These are phyloP conservation scores for Pichia sp. DNA, from an alignment of 1,139 yeast species.

Conservation along the genomic window DNA sequence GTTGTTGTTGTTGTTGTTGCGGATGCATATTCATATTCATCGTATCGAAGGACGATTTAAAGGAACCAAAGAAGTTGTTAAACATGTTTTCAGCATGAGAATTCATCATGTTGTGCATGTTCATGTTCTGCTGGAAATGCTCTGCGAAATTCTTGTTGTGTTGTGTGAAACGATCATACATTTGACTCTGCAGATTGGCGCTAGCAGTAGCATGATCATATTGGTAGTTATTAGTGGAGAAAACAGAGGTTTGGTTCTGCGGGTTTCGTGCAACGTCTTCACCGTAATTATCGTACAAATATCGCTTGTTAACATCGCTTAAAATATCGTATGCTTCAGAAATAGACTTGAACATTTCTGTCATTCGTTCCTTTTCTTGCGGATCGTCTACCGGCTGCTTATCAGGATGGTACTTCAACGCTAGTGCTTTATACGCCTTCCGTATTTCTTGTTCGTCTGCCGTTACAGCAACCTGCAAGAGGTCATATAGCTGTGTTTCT, in stretches of 20 bases:
- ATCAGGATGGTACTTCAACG: constrained; percentile 57
- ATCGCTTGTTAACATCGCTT: constrained; percentile 45
- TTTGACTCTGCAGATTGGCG: background rate
- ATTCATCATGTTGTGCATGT: constrained; percentile 1
- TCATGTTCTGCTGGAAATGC: background rate
- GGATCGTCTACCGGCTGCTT: constrained; percentile 46
- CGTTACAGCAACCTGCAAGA: constrained; percentile 44
- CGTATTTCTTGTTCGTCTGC: constrained; percentile 47
- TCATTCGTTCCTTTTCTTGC: constrained; percentile 51
- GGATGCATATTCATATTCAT: background rate
- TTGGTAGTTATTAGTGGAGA: constrained; percentile 13
- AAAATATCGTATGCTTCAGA: constrained; percentile 53
- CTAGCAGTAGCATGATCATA: constrained; percentile 3
- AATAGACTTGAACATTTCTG: constrained; percentile 45
- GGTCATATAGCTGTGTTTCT: constrained; percentile 42
- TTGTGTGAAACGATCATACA: background rate
- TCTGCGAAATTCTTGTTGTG: background rate
- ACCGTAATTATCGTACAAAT: constrained; percentile 56
- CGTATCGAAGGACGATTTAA: constrained; percentile 7
- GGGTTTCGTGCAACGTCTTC: constrained; percentile 43
- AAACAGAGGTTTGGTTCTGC: constrained; percentile 7
- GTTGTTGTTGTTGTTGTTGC: constrained; percentile 4
- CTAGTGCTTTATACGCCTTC: constrained; percentile 50
- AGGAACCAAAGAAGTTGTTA: constrained; percentile 8
- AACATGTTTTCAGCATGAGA: constrained; percentile 10